Base-by-base conservation (phyloP, 2,329 filamentous ascomycete genomes). In the Stemphylium vesicarium region DNA sequence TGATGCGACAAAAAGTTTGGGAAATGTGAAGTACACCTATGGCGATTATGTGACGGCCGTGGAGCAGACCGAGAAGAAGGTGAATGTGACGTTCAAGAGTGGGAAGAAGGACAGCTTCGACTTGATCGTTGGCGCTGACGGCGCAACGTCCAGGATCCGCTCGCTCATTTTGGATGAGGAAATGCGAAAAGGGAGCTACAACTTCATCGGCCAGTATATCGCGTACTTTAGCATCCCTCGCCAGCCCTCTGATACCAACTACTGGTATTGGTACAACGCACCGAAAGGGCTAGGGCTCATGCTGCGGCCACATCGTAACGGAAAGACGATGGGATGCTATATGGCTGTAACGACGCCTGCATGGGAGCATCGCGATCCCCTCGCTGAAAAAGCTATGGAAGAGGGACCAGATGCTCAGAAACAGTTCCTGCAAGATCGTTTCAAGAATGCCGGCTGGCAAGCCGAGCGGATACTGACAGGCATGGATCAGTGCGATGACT, bases 401-500 rank as follows among this genome's bases (percentile, higher is more conserved):
- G 73, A 74, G 1, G 74, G 77, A 24, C 50, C 76, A 1, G 43
- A 69, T 24, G 72, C 73, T 33, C 73, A 83, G 59, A 83, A 82
- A 60, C 59, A 68, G 3, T 71, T 72, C 0, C 54, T 81, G 33
- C 64, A 66, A 0, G 40, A 66, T 4, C 46, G 60, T 2, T 79
- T 77, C 37, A 53, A 62, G 2, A 79, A 75, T 39, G 72, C 72
- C 0, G 81, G 80, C 1, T 85, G 81, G 82, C 65, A 80, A 52
- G 65, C 74, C 0, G 63, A 77, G 0, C 59, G 79, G 13, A 62
- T 85, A 1, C 31, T 86, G 1, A 62, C 77, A 2, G 75, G 66
- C 0, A 70, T 86, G 66, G 60, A 73, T 3, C 40, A 57, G 32
- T 55, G 73, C 4, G 64, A 77, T 1, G 78, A 83, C 58, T 82